Evolutionary conservation across 2,329 filamentous ascomycete genomes (phyloP).

Genomic region (Stachybotrys chlorohalonatus): DNA sequence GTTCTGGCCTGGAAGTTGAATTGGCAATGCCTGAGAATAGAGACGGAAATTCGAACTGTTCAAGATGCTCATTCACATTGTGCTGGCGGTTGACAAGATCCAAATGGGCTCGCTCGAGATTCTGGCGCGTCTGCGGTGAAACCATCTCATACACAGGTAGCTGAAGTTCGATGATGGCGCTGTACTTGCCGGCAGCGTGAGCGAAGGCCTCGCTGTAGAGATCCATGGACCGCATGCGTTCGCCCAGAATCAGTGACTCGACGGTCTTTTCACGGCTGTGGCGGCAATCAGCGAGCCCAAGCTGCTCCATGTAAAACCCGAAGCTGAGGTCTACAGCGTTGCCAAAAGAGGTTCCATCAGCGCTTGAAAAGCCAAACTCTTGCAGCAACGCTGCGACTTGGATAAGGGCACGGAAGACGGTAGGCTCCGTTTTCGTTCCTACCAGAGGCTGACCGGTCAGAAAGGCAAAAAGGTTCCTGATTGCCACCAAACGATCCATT

Average conservation of each 20-base stretch:
- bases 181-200: constrained; percentile 81
- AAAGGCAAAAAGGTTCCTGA: constrained; percentile 59
- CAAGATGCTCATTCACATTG: constrained; percentile 63
- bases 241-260: constrained; percentile 80
- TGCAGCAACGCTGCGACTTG: constrained; percentile 44
- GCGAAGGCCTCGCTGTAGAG: constrained; percentile 90
- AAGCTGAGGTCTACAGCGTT: constrained; percentile 56
- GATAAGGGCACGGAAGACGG: constrained; percentile 44
- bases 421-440: constrained; percentile 42
- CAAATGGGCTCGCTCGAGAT: constrained; percentile 73
- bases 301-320: constrained; percentile 66
- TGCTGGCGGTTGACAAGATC: constrained; percentile 68
- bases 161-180: constrained; percentile 57
- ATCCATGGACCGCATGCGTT: constrained; percentile 71
- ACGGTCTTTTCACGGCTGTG: constrained; percentile 80
- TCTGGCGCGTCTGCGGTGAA: constrained; percentile 60
- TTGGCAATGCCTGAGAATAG: constrained; percentile 82
- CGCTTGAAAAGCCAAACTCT: constrained; percentile 47
- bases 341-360: constrained; percentile 50
- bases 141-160: constrained; percentile 64
- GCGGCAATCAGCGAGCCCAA: constrained; percentile 70
- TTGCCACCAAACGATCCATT: constrained; percentile 46
- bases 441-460: constrained; percentile 55
- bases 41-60: constrained; percentile 84
- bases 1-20: constrained; percentile 68